phyloP scores from a whole-genome alignment of 2,329 filamentous ascomycete genomes.

The Aspergillus uvarum region DNA sequence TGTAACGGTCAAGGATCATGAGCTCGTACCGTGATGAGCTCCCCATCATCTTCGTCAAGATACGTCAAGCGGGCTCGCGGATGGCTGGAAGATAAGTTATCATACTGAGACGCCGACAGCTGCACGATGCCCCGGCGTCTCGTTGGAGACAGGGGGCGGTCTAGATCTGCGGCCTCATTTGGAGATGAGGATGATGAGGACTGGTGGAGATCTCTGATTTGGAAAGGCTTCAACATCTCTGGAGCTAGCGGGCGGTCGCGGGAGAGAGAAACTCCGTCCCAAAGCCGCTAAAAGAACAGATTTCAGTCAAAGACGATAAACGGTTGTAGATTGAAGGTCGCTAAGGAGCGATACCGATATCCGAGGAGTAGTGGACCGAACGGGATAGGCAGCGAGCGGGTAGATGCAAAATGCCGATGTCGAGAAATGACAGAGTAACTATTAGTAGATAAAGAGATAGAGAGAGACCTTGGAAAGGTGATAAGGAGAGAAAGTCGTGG shows the following conservation, averaged over 20 bases:
- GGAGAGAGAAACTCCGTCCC: neutral
- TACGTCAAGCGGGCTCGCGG: constrained; percentile 47
- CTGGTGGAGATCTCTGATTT: constrained; percentile 38
- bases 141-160: neutral
- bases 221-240: constrained; percentile 43
- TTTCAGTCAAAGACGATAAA: neutral
- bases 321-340: neutral
- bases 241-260: constrained; percentile 14
- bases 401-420: constrained; percentile 1
- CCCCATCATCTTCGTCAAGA: constrained; percentile 48
- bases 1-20: neutral
- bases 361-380: neutral
- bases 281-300: neutral
- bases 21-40: constrained; percentile 44
- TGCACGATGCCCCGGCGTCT: constrained; percentile 34
- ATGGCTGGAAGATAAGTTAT: constrained; percentile 41
- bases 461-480: neutral
- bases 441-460: neutral
- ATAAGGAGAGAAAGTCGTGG: constrained; percentile 1
- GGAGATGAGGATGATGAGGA: constrained; percentile 19
- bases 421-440: neutral
- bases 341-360: neutral
- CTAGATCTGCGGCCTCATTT: constrained; percentile 15
- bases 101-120: constrained; percentile 45
- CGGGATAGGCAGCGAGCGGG: neutral